Conservation (phyloP, 1,284 basidiomycete species). For the Moesziomyces parantarcticus region DNA sequence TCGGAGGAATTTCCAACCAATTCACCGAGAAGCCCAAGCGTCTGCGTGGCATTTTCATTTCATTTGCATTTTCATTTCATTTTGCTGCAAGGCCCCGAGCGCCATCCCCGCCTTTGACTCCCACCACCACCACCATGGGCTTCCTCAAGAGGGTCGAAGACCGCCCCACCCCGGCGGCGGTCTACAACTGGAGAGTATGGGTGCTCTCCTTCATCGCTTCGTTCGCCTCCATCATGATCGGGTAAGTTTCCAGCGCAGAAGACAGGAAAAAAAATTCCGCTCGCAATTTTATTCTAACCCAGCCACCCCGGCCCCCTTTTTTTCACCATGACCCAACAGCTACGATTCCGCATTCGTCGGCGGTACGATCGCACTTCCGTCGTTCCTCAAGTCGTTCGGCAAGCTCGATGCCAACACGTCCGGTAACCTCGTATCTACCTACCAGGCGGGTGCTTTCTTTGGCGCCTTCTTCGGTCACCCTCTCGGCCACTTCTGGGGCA, state of each 20-base stretch:
- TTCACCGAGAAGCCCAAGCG: too few species aligned
- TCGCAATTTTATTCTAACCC: too few species aligned
- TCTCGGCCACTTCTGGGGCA: constrained; percentile 34
- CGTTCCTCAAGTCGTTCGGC: constrained; percentile 71
- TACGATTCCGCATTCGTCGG: constrained; percentile 72
- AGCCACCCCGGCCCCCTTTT: too few species aligned
- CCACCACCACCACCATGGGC: constrained; percentile 19
- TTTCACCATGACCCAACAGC: too few species aligned
- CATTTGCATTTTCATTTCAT: too few species aligned
- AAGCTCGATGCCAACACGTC: constrained; percentile 61
- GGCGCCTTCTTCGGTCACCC: constrained; percentile 52
- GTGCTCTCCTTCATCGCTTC: constrained; percentile 69
- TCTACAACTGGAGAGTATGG: constrained; percentile 73
- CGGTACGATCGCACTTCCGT: constrained; percentile 69
- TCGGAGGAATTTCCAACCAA: too few species aligned
- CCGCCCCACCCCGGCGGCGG: constrained; percentile 70
- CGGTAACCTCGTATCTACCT: constrained; percentile 72
- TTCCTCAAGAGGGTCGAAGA: constrained; percentile 66
- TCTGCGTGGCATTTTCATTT: too few species aligned
- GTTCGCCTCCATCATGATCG: constrained; percentile 70
- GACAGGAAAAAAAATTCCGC: too few species aligned
- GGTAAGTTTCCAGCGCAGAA: constrained; percentile 21
- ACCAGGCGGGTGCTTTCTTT: constrained; percentile 69
- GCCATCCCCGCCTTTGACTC: not conserved
- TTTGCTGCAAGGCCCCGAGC: not conserved